Evolutionary conservation across 2,329 filamentous ascomycete species (phyloP).

Genomic region (Apiospora hydei): DNA sequence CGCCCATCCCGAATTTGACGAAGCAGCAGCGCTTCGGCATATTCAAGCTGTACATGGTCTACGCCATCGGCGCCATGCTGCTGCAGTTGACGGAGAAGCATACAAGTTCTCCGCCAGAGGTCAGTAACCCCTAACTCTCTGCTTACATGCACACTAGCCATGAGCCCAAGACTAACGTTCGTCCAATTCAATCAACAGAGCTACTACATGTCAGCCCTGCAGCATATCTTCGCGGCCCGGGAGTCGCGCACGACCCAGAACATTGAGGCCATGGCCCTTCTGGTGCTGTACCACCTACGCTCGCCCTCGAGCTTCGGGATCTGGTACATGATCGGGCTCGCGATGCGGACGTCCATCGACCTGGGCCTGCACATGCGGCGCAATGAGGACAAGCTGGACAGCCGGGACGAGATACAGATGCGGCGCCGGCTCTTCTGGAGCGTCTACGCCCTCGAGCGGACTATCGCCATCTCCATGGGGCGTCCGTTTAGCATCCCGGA

Average conservation of each 20-base stretch:
- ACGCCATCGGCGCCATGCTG: constrained; percentile 58
- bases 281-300: constrained; percentile 59
- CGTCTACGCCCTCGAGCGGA: constrained; percentile 57
- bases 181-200: constrained; percentile 39
- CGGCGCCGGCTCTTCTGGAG: constrained; percentile 59
- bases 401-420: constrained; percentile 52
- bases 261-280: constrained; percentile 58
- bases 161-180: no score
- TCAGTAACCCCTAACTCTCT: constrained; percentile 32
- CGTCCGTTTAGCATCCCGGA: constrained; percentile 59
- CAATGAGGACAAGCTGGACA: constrained; percentile 47
- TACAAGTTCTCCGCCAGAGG: constrained; percentile 48
- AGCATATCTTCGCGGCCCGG: constrained; percentile 55
- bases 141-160: neutral
- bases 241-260: constrained; percentile 58
- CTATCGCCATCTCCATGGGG: constrained; percentile 57
- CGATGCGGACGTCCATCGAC: constrained; percentile 61
- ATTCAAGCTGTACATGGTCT: constrained; percentile 60
- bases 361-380: constrained; percentile 57
- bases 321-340: constrained; percentile 62
- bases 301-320: constrained; percentile 57
- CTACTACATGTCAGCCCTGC: constrained; percentile 57
- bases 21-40: constrained; percentile 49
- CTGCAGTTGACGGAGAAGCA: constrained; percentile 55
- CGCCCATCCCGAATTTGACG: constrained; percentile 45